Base-by-base conservation (phyloP, 2,329 filamentous ascomycete species). In the Stagonosporopsis rhizophila region DNA sequence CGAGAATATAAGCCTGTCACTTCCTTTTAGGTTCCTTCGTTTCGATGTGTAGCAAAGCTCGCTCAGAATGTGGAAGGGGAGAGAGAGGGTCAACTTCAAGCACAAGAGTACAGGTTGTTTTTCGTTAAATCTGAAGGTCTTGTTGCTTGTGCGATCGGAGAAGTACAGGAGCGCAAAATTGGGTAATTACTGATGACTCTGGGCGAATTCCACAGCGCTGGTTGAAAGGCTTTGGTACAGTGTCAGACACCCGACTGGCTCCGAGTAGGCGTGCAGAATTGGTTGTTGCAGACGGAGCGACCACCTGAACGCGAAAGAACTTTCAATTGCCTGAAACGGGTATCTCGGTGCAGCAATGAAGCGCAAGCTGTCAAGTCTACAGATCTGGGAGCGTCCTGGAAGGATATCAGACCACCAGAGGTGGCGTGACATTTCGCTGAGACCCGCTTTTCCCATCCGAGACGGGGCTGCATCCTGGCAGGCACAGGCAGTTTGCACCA, bases 351-450 rank as follows among this genome's bases (percentile, higher is more conserved):
- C 58, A 59, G 59, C 50, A 58, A 22, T 58, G 58, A 56, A 57
- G 56, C 53, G 57, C 52, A 40, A 39, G 39, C 45, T 50, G 59
- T 48, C 54, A 44, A 53, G 46, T 22, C 40, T 54, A 50, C 32
- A 34, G 54, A 35, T 52, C 46, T 45, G 60, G 49, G 54, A 45
- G 51, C 44, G 51, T 51, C 38, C 51, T 49, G 52, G 52, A 55
- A 44, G 30, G 38, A 55, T 49, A 71, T 74, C 71, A 74, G 65
- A 64, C 71, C 71, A 74, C 69, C 59, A 52, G n/a, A 37, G 54
- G 69, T 74, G 71, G 71, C 69, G 70, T 74, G 71, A 74, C 57
- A 67, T 70, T 66, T 62, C 32, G 56, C 38, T 44, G 52, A 46
- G 27, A 53, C 52, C 60, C 62, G 55, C 54, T 52, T 56, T 55